Conservation (phyloP, 2,329 filamentous ascomycete species). For the Hypoxylon sp. region DNA sequence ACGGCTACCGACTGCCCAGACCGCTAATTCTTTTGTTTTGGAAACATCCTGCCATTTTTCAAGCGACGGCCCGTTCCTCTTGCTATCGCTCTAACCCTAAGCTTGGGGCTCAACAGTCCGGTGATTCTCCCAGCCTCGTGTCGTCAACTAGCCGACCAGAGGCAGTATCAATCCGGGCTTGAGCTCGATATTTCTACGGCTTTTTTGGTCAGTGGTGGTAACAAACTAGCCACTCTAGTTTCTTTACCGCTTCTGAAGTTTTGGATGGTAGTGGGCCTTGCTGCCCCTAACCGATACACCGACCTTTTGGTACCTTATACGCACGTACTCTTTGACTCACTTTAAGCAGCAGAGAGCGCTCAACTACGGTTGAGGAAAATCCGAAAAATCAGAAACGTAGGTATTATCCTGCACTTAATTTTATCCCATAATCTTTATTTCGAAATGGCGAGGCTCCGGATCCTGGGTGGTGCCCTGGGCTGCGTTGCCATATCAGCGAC, state of each 20-base stretch:
- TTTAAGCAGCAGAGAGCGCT: constrained; percentile 2
- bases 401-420: constrained; percentile 11
- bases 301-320: constrained; percentile 18
- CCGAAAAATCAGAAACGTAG: too few species aligned
- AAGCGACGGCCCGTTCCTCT: constrained; percentile 23
- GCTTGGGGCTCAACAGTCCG: constrained; percentile 13
- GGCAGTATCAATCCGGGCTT: constrained; percentile 5
- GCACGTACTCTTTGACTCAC: constrained; percentile 19
- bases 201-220: constrained; percentile 1
- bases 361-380: constrained; percentile 1
- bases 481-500: constrained; percentile 51
- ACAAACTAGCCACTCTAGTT: background rate
- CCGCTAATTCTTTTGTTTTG: constrained; percentile 29
- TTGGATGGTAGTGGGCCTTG: constrained; percentile 30
- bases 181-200: constrained; percentile 1
- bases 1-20: constrained; percentile 33
- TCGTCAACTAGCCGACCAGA: constrained; percentile 17
- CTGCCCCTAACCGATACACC: constrained; percentile 36
- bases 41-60: constrained; percentile 10
- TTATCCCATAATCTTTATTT: constrained; percentile 18
- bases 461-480: constrained; percentile 51
- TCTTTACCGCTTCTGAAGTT: constrained; percentile 5
- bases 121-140: constrained; percentile 6
- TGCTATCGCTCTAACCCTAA: constrained; percentile 9
- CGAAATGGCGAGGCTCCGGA: constrained; percentile 48